These are phyloP conservation scores for Brassica carinata DNA, from an alignment of 345 rosid species.

Conservation along the genomic window DNA sequence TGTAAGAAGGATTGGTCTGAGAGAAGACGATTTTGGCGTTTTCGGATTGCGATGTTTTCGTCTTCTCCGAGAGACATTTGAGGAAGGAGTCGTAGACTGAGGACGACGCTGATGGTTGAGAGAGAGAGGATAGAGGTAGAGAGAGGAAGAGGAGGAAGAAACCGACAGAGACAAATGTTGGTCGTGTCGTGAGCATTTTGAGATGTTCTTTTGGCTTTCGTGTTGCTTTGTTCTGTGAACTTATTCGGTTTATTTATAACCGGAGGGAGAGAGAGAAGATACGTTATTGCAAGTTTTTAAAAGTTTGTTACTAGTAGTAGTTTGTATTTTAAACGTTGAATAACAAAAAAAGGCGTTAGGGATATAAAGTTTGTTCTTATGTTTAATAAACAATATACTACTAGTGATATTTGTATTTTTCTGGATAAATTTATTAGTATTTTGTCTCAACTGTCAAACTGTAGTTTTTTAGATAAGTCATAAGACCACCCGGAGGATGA, in stretches of 20 bases:
- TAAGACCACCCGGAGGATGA: slow-evolving; percentile 23
- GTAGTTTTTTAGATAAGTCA: background rate
- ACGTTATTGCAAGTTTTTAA: background rate
- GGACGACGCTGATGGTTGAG: slow-evolving; percentile 6
- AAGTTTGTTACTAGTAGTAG: background rate
- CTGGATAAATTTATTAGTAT: background rate
- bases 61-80: slow-evolving; percentile 44
- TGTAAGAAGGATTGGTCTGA: slow-evolving; percentile 42
- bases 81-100: slow-evolving; percentile 46
- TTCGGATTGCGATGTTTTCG: slow-evolving; percentile 25
- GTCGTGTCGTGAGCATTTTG: slow-evolving; percentile 22
- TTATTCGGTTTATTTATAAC: slow-evolving; percentile 29
- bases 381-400: background rate
- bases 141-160: slow-evolving; percentile 18
- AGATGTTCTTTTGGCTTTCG: slow-evolving; percentile 4
- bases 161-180: background rate
- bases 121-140: slow-evolving; percentile 11
- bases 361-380: background rate
- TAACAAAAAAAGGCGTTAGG: no score
- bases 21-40: slow-evolving; percentile 43
- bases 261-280: background rate
- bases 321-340: background rate
- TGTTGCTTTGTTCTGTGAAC: slow-evolving; percentile 3
- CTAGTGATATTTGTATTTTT: background rate
- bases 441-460: background rate